Percentiles rank a stretch among this genome's conserved stretches.
Conservation (phyloP, 2,329 filamentous ascomycete genomes). For the Uncinocarpus reesii region DNA sequence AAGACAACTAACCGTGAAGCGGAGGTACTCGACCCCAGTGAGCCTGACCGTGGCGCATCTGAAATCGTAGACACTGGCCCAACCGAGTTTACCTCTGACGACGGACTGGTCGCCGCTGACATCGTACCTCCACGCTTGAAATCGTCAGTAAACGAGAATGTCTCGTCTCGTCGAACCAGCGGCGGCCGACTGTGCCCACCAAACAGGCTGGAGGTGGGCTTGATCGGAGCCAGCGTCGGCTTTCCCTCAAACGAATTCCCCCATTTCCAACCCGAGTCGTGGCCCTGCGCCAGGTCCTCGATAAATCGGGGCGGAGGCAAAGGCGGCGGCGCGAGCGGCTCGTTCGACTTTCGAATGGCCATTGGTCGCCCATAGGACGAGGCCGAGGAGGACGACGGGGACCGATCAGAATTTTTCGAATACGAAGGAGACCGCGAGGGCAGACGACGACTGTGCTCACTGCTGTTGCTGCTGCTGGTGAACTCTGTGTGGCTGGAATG, state of each 20-base stretch:
- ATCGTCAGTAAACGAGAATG: slow-evolving; percentile 12
- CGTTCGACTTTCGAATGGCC: slow-evolving; percentile 51
- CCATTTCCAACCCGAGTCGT: slow-evolving; percentile 55
- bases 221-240: slow-evolving; percentile 35
- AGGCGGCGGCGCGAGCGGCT: slow-evolving; percentile 46
- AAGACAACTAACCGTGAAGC: slow-evolving; percentile 13
- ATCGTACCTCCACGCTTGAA: slow-evolving; percentile 2
- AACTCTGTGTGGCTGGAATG: not conserved
- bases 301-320: slow-evolving; percentile 54
- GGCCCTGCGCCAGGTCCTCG: slow-evolving; percentile 45
- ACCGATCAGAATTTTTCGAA: slow-evolving; percentile 21
- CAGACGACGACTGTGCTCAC: slow-evolving; percentile 14
- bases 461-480: not conserved
- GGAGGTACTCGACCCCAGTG: slow-evolving; percentile 10
- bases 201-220: slow-evolving; percentile 42
- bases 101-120: slow-evolving; percentile 10
- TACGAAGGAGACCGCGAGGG: slow-evolving; percentile 30
- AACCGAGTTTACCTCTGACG: not conserved
- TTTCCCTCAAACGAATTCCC: slow-evolving; percentile 45
- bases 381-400: no score
- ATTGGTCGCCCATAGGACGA: slow-evolving; percentile 46
- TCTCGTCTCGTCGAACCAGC: slow-evolving; percentile 23
- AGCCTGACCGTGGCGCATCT: slow-evolving; percentile 8
- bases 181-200: slow-evolving; percentile 35
- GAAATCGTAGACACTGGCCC: not conserved